phyloP scores from a whole-genome alignment of 176 grass and related monocot genomes.

The Chrysopogon serrulatus region DNA sequence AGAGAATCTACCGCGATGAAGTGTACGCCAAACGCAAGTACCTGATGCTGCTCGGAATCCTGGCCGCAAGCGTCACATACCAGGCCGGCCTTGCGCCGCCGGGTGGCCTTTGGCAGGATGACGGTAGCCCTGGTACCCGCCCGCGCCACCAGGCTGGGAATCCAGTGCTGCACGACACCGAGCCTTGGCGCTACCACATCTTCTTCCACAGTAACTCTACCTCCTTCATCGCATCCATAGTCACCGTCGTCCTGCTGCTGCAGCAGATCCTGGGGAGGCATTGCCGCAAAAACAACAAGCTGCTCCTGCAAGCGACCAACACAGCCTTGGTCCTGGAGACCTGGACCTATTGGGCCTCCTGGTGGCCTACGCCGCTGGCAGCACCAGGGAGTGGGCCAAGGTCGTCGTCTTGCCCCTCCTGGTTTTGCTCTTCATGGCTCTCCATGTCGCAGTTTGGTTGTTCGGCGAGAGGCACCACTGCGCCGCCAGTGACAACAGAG shows the following conservation, averaged over 20 bases:
- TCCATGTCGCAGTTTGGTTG: neutral
- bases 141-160: neutral
- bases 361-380: slow-evolving; percentile 28
- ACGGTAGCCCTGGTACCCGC: neutral
- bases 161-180: neutral
- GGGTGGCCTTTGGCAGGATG: neutral
- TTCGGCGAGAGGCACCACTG: neutral
- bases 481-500: too few relatives aligned
- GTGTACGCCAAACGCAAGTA: neutral
- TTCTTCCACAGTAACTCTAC: neutral
- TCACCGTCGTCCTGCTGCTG: neutral
- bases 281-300: neutral
- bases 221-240: neutral
- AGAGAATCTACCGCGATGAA: neutral
- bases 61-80: neutral
- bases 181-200: neutral
- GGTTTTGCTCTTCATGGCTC: neutral
- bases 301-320: neutral
- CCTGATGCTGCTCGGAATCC: neutral
- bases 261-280: neutral
- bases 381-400: neutral
- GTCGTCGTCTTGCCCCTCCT: neutral
- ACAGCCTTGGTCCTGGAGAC: neutral
- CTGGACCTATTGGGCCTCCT: slow-evolving; percentile 34
- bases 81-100: neutral